A percentile compares a stretch with the other conserved stretches of the same genome.
These are phyloP conservation scores for Parsonsia alboflavescens DNA, from an alignment of 257 asterid species.

Conservation along the genomic window DNA sequence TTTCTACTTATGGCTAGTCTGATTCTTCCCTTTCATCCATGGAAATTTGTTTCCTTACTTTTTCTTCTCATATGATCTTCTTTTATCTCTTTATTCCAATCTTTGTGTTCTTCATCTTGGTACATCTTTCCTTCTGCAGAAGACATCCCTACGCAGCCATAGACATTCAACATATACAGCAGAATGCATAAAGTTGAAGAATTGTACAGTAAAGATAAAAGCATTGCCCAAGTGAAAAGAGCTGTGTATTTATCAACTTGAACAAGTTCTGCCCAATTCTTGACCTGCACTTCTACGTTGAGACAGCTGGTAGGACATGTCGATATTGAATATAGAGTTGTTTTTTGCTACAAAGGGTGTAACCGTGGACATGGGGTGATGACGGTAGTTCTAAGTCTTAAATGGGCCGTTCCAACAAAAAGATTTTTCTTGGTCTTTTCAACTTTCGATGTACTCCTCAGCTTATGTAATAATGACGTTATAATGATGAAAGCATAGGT, in stretches of 20 bases:
- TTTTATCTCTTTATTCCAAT: neutral
- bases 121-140: conserved; percentile 30
- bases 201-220: neutral
- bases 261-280: neutral
- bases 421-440: too few relatives aligned
- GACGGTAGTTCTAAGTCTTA: neutral
- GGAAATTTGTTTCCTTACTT: neutral
- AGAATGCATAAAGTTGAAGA: conserved; percentile 9
- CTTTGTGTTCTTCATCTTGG: neutral
- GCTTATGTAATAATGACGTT: too few relatives aligned
- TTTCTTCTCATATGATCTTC: neutral
- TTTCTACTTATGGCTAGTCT: neutral
- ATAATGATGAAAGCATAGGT: too few relatives aligned
- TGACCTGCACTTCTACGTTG: neutral
- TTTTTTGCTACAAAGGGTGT: neutral
- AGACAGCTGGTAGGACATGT: neutral
- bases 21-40: neutral
- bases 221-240: neutral
- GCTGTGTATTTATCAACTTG: conserved; percentile 7
- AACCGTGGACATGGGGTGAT: neutral
- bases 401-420: too few relatives aligned
- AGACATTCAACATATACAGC: neutral
- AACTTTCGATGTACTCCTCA: too few relatives aligned
- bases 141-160: conserved; percentile 28
- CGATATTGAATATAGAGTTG: neutral